Evolutionary conservation across 1,284 basidiomycete species (phyloP), one percentile per base, ranked within the genome.

Genomic region (Mycena sp.): DNA sequence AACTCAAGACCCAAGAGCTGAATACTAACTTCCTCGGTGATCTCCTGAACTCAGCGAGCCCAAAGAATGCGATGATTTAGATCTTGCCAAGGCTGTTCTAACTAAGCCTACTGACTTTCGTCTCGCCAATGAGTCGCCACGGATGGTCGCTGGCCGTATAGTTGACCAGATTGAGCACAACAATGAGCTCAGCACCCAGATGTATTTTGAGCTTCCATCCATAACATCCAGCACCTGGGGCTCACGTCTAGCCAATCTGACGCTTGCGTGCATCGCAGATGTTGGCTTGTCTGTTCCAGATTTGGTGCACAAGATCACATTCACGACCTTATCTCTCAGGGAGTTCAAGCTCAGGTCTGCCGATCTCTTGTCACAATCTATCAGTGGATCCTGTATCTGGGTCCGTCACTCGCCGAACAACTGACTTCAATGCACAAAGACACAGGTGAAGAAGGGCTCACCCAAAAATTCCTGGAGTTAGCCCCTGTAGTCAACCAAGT

Each of bases 361-460:
- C 53, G 53, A 2, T 19, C 60, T 6, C 40, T 61, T 0, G 41
- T 56, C 5, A 48, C 60, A 7, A 26, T 51, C 10, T 61, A 61
- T 30, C 52, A 61, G 14, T 56, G 60, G 60, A 48, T 55, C 6
- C 30, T 61, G 0, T 25, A 56, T 44, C 30, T 61, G 0, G 53
- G 60, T 2, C 60, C 60, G 10, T 61, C 60, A 3, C 60, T 61
- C 19, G 53, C 60, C 0, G 46, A 43, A 10, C 60, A 61, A 9
- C 40, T 61, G 0, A 5, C 11, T 16, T 10, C 2, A 1, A 26
- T 55, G 2, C 46, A 51, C 19, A 38, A 19, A 21, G 0, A 5
- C 14, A 19, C 50, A 10, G 52, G 52, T 7, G 14, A 17, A 6
- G 46, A 21, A 2, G 9, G 3, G 1, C 48, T 61, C 5, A 12